Evolutionary conservation across 257 asterid genomes (phyloP).

Genomic region (Anisodus acutangulus): DNA sequence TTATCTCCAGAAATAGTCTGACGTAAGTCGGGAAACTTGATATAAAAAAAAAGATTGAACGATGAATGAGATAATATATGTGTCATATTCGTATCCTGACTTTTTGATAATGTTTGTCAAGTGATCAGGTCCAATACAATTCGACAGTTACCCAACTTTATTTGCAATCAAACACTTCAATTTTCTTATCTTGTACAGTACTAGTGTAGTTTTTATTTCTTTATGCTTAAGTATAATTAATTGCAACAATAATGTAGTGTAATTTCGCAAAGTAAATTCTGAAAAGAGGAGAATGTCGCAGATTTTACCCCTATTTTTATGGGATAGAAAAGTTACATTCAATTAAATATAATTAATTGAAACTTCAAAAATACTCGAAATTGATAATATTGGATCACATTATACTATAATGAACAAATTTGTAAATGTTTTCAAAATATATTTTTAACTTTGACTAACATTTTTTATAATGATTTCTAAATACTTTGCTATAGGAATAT

Average conservation of each 20-base stretch:
- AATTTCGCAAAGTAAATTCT: too few species aligned
- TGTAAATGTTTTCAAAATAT: background rate
- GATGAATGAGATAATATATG: slow-evolving; percentile 14
- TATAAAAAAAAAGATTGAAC: background rate
- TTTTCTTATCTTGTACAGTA: background rate
- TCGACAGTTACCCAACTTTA: slow-evolving; percentile 18
- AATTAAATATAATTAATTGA: background rate
- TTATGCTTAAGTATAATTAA: too few species aligned
- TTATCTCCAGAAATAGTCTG: too few species aligned
- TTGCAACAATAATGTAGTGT: too few species aligned
- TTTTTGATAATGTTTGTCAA: background rate
- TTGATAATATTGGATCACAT: background rate
- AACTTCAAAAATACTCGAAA: background rate
- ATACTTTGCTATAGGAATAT: background rate
- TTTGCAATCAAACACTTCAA: background rate
- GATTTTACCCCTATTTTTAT: too few species aligned
- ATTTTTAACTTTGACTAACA: background rate
- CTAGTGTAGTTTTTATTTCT: background rate
- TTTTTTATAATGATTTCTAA: background rate
- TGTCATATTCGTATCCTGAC: slow-evolving; percentile 16
- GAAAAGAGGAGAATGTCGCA: too few species aligned
- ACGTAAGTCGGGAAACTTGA: too few species aligned
- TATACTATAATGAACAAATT: background rate
- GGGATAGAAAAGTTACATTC: too few species aligned
- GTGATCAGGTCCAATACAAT: background rate